Evolutionary conservation across 805 yeast genomes (phyloP).

Genomic region (Cyberlindnera maritima): DNA sequence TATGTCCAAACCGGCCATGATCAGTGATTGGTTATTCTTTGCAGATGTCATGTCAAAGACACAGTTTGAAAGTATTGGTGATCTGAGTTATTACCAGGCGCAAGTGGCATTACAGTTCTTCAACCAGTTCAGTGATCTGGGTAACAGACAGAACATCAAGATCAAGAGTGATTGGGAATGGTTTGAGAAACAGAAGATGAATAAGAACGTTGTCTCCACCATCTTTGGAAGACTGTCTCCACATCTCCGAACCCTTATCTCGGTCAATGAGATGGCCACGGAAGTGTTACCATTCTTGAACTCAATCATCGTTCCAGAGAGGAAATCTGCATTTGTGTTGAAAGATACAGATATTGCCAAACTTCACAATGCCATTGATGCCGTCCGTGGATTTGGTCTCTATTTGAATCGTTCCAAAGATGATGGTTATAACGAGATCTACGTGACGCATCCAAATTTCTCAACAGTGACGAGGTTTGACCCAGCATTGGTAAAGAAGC

Average conservation of each 20-base stretch:
- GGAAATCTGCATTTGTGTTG: slow-evolving; percentile 18
- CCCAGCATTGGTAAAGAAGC: slow-evolving; percentile 14
- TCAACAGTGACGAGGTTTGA: slow-evolving; percentile 24
- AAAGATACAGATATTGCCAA: slow-evolving; percentile 24
- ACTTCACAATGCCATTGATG: slow-evolving; percentile 36
- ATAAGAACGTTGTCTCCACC: slow-evolving; percentile 11
- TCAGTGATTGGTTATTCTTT: slow-evolving; percentile 77
- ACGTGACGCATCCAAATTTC: slow-evolving; percentile 25
- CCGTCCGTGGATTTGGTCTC: slow-evolving; percentile 40
- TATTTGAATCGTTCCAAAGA: slow-evolving; percentile 34
- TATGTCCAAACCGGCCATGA: slow-evolving; percentile 51
- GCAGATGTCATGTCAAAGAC: slow-evolving; percentile 55
- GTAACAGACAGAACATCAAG: slow-evolving; percentile 35
- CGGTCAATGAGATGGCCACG: slow-evolving; percentile 17
- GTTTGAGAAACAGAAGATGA: slow-evolving; percentile 22
- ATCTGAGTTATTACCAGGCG: slow-evolving; percentile 51
- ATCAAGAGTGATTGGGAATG: slow-evolving; percentile 30
- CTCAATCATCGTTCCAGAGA: slow-evolving; percentile 28
- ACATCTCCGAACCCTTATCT: slow-evolving; percentile 15
- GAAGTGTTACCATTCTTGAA: slow-evolving; percentile 37
- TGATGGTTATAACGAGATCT: slow-evolving; percentile 29
- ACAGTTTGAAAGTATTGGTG: slow-evolving; percentile 42
- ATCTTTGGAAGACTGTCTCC: slow-evolving; percentile 14
- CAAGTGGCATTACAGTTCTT: slow-evolving; percentile 60
- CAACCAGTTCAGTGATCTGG: slow-evolving; percentile 60